Percentiles rank a stretch among this genome's conserved stretches.
Evolutionary conservation across 2,329 filamentous ascomycete genomes (phyloP).

Genomic region (Pseudogymnoascus sp.): DNA sequence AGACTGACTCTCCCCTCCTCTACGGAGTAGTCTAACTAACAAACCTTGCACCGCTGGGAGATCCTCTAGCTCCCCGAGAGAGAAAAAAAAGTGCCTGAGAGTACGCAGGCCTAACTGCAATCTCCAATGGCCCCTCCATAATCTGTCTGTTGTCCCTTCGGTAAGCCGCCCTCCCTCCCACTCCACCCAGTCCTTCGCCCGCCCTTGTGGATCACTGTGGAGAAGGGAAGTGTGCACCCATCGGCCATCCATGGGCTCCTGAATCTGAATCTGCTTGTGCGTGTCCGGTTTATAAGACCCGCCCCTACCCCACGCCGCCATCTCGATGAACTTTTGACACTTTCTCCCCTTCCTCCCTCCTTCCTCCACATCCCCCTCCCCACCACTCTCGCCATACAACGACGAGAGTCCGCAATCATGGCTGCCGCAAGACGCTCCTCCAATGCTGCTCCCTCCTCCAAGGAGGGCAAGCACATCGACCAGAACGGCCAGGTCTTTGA

Average conservation of each 20-base stretch:
- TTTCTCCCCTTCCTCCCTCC: neutral
- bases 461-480: slow-evolving; percentile 13
- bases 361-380: neutral
- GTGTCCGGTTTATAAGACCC: neutral
- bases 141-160: neutral
- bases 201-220: slow-evolving; percentile 2
- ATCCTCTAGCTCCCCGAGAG: neutral
- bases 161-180: neutral
- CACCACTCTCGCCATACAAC: neutral
- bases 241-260: slow-evolving; percentile 2
- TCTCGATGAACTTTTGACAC: slow-evolving; percentile 8
- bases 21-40: neutral
- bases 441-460: neutral
- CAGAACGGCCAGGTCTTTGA: slow-evolving; percentile 19
- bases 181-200: neutral
- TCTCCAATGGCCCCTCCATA: neutral
- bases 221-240: neutral
- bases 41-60: neutral
- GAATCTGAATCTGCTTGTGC: neutral
- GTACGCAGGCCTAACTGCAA: neutral
- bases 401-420: neutral
- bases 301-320: neutral
- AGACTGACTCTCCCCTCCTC: neutral
- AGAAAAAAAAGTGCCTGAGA: neutral
- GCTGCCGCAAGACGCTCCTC: neutral